These are phyloP conservation scores for Capsaspora owczarzaki DNA, from an alignment of 78 protist genomes.

Conservation along the genomic window DNA sequence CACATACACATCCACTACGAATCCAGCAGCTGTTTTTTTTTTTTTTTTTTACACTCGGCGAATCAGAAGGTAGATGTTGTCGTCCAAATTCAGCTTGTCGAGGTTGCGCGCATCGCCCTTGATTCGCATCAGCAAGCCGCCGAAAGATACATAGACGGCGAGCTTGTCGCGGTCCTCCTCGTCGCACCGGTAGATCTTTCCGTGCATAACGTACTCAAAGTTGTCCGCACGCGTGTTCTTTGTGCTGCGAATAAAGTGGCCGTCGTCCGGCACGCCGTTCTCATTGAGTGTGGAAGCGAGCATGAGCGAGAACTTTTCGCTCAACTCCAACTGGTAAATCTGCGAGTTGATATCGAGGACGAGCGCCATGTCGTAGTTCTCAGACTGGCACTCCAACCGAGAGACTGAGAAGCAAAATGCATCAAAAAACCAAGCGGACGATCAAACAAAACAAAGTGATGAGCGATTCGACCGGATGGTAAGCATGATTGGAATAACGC, in stretches of 20 bases:
- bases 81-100: slow-evolving; percentile 5
- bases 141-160: slow-evolving; percentile 74
- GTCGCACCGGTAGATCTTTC: slow-evolving; percentile 72
- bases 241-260: slow-evolving; percentile 29
- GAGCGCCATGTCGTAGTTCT: slow-evolving; percentile 62
- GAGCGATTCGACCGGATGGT: too few relatives aligned
- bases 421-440: background rate
- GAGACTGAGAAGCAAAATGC: slow-evolving; percentile 31
- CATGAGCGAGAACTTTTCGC: slow-evolving; percentile 54
- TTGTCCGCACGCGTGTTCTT: slow-evolving; percentile 48
- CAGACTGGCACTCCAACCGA: slow-evolving; percentile 53
- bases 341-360: slow-evolving; percentile 76
- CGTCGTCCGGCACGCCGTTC: slow-evolving; percentile 61
- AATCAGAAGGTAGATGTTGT: slow-evolving; percentile 36
- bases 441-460: too few relatives aligned
- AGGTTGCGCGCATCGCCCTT: slow-evolving; percentile 64
- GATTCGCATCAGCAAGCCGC: slow-evolving; percentile 80
- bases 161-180: slow-evolving; percentile 36
- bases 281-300: slow-evolving; percentile 54
- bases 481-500: too few relatives aligned
- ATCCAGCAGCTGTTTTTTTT: too few relatives aligned
- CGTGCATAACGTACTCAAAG: slow-evolving; percentile 79
- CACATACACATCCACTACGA: too few relatives aligned
- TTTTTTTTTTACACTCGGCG: background rate
- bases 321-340: slow-evolving; percentile 61